Percentiles rank a stretch among this genome's conserved stretches.
phyloP scores from a whole-genome alignment of 371 early-diverging fungal species.

The Lichtheimia ornata region DNA sequence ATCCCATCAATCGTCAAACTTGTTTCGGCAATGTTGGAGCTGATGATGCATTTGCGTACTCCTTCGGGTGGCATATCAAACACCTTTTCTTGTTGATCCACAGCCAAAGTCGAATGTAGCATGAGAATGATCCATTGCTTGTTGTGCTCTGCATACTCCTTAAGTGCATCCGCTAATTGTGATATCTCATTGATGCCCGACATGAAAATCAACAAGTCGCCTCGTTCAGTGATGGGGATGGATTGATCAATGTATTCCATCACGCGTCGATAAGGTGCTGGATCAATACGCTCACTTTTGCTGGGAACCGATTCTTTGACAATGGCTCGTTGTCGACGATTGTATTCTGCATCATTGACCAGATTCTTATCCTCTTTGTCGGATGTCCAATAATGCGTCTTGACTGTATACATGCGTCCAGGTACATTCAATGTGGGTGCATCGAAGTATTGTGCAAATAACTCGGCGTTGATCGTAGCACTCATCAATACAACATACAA shows the following conservation, averaged over 20 bases:
- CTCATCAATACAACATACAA: constrained; percentile 74
- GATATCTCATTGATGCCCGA: constrained; percentile 73
- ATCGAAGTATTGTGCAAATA: constrained; percentile 66
- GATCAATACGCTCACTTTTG: constrained; percentile 41
- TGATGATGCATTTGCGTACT: constrained; percentile 59
- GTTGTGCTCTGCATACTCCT: constrained; percentile 33
- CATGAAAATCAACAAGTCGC: constrained; percentile 71
- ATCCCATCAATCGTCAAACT: constrained; percentile 79
- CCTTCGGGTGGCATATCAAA: constrained; percentile 54
- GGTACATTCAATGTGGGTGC: constrained; percentile 53
- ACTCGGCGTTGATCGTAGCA: constrained; percentile 75
- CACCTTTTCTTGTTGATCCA: constrained; percentile 57
- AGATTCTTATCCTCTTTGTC: constrained; percentile 52
- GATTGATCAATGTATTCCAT: constrained; percentile 65
- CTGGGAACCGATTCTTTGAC: constrained; percentile 51
- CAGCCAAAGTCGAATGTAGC: constrained; percentile 54
- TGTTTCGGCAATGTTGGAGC: constrained; percentile 72
- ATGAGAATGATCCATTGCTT: constrained; percentile 62
- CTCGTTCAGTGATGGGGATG: constrained; percentile 60
- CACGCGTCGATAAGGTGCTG: constrained; percentile 62
- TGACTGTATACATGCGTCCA: constrained; percentile 55
- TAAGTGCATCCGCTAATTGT: constrained; percentile 47
- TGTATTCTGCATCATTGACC: constrained; percentile 50
- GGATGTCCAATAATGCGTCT: constrained; percentile 48
- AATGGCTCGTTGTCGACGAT: constrained; percentile 39